Percentiles rank a stretch among this genome's conserved stretches.
Evolutionary conservation across 139 green algal species (phyloP).

Genomic region (Trebouxia sp.): DNA sequence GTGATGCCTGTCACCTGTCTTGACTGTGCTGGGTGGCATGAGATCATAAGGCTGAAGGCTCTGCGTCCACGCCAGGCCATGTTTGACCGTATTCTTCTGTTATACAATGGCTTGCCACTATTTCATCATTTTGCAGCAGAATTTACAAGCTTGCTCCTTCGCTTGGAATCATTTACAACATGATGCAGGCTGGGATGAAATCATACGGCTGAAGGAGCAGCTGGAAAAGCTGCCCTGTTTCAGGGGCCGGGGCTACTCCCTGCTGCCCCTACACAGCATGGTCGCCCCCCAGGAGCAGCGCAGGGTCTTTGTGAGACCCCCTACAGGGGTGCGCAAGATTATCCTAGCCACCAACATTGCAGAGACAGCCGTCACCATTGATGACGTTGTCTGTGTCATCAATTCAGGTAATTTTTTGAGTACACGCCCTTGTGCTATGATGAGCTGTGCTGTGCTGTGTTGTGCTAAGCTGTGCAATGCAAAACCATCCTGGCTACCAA

Average conservation of each 20-base stretch:
- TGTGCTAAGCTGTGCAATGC: too few species aligned
- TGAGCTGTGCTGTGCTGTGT: neutral
- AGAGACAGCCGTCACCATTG: constrained; percentile 72
- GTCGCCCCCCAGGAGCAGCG: constrained; percentile 69
- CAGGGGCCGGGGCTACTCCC: neutral
- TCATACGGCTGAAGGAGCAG: constrained; percentile 68
- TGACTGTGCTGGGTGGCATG: too few species aligned
- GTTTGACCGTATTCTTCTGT: too few species aligned
- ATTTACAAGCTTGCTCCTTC: neutral
- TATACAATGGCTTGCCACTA: too few species aligned
- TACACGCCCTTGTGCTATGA: neutral
- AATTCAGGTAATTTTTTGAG: constrained; percentile 42
- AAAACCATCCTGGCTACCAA: too few species aligned
- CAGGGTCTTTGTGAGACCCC: constrained; percentile 66
- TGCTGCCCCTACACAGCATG: constrained; percentile 82
- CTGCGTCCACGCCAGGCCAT: too few species aligned
- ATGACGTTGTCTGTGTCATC: constrained; percentile 84
- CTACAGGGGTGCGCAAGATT: constrained; percentile 71
- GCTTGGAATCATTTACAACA: neutral
- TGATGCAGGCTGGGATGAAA: constrained; percentile 78
- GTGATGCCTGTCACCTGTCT: too few species aligned
- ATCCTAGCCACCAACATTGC: constrained; percentile 88
- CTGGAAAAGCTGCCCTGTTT: constrained; percentile 42
- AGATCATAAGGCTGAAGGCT: too few species aligned
- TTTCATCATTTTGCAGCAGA: too few species aligned